phyloP scores from a whole-genome alignment of 2,329 filamentous ascomycete genomes.

The Aspergillus sojae region DNA sequence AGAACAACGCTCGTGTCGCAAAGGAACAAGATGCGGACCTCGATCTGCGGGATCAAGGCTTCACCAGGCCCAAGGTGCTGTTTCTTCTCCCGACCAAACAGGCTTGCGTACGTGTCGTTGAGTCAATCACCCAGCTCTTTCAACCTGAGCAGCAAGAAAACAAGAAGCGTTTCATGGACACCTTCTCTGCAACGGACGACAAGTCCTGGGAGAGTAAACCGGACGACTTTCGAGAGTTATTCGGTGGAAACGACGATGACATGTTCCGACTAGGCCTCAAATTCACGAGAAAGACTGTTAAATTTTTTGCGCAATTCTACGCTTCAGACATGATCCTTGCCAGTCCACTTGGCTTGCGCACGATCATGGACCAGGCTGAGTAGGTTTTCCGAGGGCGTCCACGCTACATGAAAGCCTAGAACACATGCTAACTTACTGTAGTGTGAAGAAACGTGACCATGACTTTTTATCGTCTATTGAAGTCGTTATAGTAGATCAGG shows the following conservation, averaged over 20 bases:
- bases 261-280: slow-evolving; percentile 96
- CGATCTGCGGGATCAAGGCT: slow-evolving; percentile 89
- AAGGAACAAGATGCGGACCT: slow-evolving; percentile 67
- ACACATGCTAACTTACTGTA: slow-evolving; percentile 23
- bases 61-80: slow-evolving; percentile 89
- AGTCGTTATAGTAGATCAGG: slow-evolving; percentile 85
- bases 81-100: slow-evolving; percentile 88
- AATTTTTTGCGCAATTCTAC: slow-evolving; percentile 94
- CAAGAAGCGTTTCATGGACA: slow-evolving; percentile 85
- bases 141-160: slow-evolving; percentile 92
- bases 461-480: slow-evolving; percentile 96
- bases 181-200: slow-evolving; percentile 70
- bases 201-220: slow-evolving; percentile 74
- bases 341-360: slow-evolving; percentile 84
- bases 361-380: slow-evolving; percentile 81
- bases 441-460: slow-evolving; percentile 69
- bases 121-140: slow-evolving; percentile 74
- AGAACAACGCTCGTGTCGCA: slow-evolving; percentile 81
- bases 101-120: slow-evolving; percentile 76
- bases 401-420: background rate
- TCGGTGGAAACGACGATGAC: slow-evolving; percentile 94
- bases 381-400: slow-evolving; percentile 39
- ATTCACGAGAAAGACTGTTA: slow-evolving; percentile 93
- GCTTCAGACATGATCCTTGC: slow-evolving; percentile 93
- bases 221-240: slow-evolving; percentile 84